A percentile compares a stretch with the other conserved stretches of the same genome.
phyloP scores from a whole-genome alignment of 2,329 filamentous ascomycete species.

The Neonectria ditissima region DNA sequence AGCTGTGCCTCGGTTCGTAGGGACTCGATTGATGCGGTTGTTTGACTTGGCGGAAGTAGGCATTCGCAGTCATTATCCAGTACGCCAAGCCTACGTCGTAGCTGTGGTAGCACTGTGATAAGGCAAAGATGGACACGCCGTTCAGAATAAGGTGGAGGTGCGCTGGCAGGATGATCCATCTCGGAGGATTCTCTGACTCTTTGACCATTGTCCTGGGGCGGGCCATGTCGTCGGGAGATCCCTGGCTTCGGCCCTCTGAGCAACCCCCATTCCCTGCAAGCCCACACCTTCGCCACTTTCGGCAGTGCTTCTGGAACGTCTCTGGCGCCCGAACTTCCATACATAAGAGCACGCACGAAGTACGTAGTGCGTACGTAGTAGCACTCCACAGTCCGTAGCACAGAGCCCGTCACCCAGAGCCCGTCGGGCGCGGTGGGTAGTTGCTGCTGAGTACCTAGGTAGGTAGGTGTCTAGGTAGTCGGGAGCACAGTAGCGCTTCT shows the following conservation, averaged over 20 bases:
- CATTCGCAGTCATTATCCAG: neutral
- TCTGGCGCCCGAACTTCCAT: slow-evolving; percentile 5
- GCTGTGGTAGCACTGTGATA: neutral
- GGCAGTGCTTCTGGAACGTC: slow-evolving; percentile 30
- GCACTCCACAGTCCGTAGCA: slow-evolving; percentile 30
- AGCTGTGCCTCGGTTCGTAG: slow-evolving; percentile 3
- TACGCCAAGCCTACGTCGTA: neutral
- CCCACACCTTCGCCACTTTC: slow-evolving; percentile 32
- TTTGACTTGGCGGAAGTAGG: neutral
- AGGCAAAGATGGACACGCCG: neutral
- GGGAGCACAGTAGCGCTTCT: neutral
- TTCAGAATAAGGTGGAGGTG: neutral
- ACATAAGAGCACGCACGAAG: slow-evolving; percentile 4
- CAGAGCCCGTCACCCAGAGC: slow-evolving; percentile 3
- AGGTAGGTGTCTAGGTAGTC: slow-evolving; percentile 5
- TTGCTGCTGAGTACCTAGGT: too few species aligned
- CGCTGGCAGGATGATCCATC: slow-evolving; percentile 8
- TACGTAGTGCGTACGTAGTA: too few species aligned
- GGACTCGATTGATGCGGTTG: neutral
- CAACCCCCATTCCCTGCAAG: slow-evolving; percentile 16
- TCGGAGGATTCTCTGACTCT: slow-evolving; percentile 15
- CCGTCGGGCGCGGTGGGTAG: neutral
- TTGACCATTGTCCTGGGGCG: slow-evolving; percentile 6
- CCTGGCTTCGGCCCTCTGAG: slow-evolving; percentile 11
- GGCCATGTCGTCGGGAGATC: slow-evolving; percentile 23